Conservation (phyloP, 2,329 filamentous ascomycete genomes). For the Eutypella sp. region DNA sequence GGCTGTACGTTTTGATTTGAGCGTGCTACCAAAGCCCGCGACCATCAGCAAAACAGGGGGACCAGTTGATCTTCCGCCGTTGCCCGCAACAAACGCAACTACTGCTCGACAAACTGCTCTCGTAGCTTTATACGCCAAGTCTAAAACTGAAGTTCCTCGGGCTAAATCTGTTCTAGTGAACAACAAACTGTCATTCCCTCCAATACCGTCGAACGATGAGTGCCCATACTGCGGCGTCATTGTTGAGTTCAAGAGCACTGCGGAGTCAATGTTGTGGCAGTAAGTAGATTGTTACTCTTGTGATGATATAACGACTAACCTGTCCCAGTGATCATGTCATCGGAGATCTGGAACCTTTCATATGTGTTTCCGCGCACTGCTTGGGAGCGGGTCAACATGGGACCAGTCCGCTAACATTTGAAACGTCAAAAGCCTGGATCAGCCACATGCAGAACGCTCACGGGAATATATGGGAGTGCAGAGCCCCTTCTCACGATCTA, state of each 20-base stretch:
- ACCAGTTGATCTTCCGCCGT: conserved; percentile 3
- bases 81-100: conserved; percentile 13
- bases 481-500: conserved; percentile 22
- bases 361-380: conserved; percentile 9
- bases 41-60: conserved; percentile 2
- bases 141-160: conserved; percentile 12
- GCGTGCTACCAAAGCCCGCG: conserved; percentile 1
- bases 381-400: conserved; percentile 4
- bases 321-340: conserved; percentile 12
- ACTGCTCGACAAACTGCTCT: conserved; percentile 18
- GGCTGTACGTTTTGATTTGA: conserved; percentile 9
- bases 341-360: conserved; percentile 14
- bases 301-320: conserved; percentile 3
- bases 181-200: conserved; percentile 16
- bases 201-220: conserved; percentile 8
- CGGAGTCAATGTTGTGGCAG: conserved; percentile 10
- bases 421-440: conserved; percentile 15
- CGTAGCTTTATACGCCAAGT: conserved; percentile 12
- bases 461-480: conserved; percentile 24
- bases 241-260: conserved; percentile 9
- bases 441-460: conserved; percentile 22
- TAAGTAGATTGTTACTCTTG: conserved; percentile 3
- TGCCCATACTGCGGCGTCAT: conserved; percentile 18
- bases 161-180: conserved; percentile 17
- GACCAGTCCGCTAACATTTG: conserved; percentile 12